Evolutionary conservation across 2,329 filamentous ascomycete genomes (phyloP).

Genomic region (Ophiostoma sp.): DNA sequence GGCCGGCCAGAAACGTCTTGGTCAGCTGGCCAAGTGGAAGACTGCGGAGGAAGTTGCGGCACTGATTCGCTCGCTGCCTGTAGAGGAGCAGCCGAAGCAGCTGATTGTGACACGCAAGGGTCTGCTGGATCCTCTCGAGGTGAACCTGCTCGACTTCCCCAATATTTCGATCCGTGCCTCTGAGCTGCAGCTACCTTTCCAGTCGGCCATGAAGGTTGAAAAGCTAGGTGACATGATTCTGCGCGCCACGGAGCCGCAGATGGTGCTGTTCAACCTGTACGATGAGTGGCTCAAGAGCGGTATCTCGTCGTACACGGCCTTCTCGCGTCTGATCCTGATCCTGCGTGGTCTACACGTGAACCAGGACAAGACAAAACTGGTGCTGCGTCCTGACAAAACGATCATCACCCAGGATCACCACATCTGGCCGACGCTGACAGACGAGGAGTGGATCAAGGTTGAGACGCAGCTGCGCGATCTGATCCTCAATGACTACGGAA

Average conservation of each 20-base stretch:
- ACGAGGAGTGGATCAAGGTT: slow-evolving; percentile 99
- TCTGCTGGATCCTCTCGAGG: slow-evolving; percentile 91
- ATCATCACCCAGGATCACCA: slow-evolving; percentile 98
- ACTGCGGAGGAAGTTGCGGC: slow-evolving; percentile 99
- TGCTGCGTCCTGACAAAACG: slow-evolving; percentile 92
- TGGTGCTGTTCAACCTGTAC: slow-evolving; percentile 98
- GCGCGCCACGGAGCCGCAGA: slow-evolving; percentile 95
- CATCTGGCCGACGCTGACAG: slow-evolving; percentile 91
- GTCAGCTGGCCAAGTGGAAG: slow-evolving; percentile 98
- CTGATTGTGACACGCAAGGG: slow-evolving; percentile 97
- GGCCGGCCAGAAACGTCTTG: slow-evolving; percentile 98
- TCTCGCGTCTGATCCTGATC: slow-evolving; percentile 90
- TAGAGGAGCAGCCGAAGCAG: slow-evolving; percentile 98
- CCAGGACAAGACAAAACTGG: slow-evolving; percentile 94
- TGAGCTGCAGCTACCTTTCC: slow-evolving; percentile 94
- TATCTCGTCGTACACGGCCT: slow-evolving; percentile 96
- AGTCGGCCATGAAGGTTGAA: slow-evolving; percentile 99
- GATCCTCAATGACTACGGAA: slow-evolving; percentile 96
- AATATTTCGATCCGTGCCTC: slow-evolving; percentile 98
- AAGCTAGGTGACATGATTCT: slow-evolving; percentile 99
- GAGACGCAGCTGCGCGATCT: slow-evolving; percentile 92
- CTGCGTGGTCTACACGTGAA: slow-evolving; percentile 94
- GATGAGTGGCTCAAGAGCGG: slow-evolving; percentile 94
- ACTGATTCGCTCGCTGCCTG: slow-evolving; percentile 86
- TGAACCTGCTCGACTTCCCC: slow-evolving; percentile 95